These are phyloP conservation scores for Cladosporium austrohemisphaericum DNA, from an alignment of 2,329 filamentous ascomycete species.

Conservation along the genomic window DNA sequence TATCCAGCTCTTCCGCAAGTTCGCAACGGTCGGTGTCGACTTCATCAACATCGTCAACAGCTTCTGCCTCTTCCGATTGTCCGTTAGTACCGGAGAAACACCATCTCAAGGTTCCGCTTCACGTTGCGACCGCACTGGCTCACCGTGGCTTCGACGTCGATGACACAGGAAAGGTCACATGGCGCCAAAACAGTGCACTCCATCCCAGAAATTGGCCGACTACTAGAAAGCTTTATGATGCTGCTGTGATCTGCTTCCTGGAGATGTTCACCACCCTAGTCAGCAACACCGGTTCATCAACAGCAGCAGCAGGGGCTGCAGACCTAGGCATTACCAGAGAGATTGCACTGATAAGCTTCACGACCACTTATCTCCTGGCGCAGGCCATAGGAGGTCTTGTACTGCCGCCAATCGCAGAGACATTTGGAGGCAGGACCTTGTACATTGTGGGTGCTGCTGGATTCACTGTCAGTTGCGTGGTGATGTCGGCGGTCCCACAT, in stretches of 20 bases:
- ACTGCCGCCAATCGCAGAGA: slow-evolving; percentile 37
- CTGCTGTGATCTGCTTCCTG: slow-evolving; percentile 20
- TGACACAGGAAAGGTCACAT: slow-evolving; percentile 2
- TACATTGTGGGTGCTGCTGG: slow-evolving; percentile 33
- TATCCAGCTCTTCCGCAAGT: not conserved
- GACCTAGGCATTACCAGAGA: slow-evolving; percentile 10
- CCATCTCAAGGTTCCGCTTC: not conserved
- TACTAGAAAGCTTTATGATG: slow-evolving; percentile 18
- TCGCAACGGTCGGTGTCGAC: not conserved
- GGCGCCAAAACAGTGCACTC: not conserved
- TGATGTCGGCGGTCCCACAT: slow-evolving; percentile 38
- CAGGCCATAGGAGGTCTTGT: slow-evolving; percentile 37
- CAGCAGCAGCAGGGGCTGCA: slow-evolving; percentile 4
- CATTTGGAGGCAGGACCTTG: slow-evolving; percentile 34
- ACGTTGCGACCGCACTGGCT: slow-evolving; percentile 1
- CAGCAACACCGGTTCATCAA: slow-evolving; percentile 22
- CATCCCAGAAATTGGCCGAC: slow-evolving; percentile 21
- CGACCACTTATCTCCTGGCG: slow-evolving; percentile 32
- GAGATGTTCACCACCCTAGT: slow-evolving; percentile 22
- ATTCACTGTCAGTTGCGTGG: slow-evolving; percentile 32
- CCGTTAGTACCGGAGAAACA: not conserved
- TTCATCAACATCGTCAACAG: not conserved
- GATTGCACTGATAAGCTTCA: slow-evolving; percentile 15
- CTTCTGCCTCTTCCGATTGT: not conserved
- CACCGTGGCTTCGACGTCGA: slow-evolving; percentile 1